These are phyloP conservation scores for Aspergillus eucalypticola DNA, from an alignment of 2,329 filamentous ascomycete genomes.

Conservation along the genomic window DNA sequence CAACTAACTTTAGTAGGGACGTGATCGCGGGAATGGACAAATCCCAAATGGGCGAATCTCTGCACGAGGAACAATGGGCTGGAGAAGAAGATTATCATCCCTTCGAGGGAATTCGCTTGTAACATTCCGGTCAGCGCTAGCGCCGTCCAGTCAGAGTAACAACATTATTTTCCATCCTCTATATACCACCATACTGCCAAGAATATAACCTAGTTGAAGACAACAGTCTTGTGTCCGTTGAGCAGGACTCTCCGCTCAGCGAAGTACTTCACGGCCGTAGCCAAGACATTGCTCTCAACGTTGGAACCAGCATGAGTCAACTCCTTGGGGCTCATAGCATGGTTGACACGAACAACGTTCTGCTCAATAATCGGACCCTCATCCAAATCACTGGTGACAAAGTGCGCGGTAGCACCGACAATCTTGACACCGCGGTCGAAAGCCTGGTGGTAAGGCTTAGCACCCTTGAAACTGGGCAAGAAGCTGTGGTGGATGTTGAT, in stretches of 20 bases:
- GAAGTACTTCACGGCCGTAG: slow-evolving; percentile 80
- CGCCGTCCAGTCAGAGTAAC: not conserved
- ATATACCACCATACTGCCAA: not conserved
- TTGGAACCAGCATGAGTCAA: slow-evolving; percentile 79
- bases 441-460: slow-evolving; percentile 85
- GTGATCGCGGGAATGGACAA: slow-evolving; percentile 52
- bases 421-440: slow-evolving; percentile 87
- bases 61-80: slow-evolving; percentile 41
- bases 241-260: slow-evolving; percentile 75
- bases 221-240: slow-evolving; percentile 77
- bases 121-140: not conserved
- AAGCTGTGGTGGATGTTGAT: slow-evolving; percentile 93
- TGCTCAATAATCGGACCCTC: slow-evolving; percentile 90
- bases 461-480: slow-evolving; percentile 83
- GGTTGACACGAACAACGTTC: slow-evolving; percentile 73
- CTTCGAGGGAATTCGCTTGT: slow-evolving; percentile 12
- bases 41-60: slow-evolving; percentile 54
- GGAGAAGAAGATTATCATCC: slow-evolving; percentile 32
- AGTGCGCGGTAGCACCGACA: slow-evolving; percentile 81
- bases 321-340: slow-evolving; percentile 73
- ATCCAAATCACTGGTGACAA: slow-evolving; percentile 80
- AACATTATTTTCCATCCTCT: not conserved
- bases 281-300: slow-evolving; percentile 79
- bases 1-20: slow-evolving; percentile 27
- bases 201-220: slow-evolving; percentile 58